phyloP scores from a whole-genome alignment of 768 basidiomycete species.

The Leccinum uliginosum region DNA sequence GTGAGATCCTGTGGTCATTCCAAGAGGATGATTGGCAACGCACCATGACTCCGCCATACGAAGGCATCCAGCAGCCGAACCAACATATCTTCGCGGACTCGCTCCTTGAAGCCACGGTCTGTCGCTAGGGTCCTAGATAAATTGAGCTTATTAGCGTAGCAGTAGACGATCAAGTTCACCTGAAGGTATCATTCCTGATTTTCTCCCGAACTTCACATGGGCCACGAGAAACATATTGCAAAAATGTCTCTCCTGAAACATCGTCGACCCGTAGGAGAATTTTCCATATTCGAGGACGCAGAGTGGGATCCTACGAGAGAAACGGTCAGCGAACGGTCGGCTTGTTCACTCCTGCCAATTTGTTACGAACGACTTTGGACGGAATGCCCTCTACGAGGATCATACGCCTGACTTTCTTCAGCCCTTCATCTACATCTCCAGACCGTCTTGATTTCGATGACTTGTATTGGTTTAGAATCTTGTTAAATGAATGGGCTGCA shows the following conservation, averaged over 20 bases:
- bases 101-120: slow-evolving; percentile 95
- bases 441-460: slow-evolving; percentile 60
- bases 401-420: slow-evolving; percentile 81
- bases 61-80: slow-evolving; percentile 96
- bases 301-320: slow-evolving; percentile 60
- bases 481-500: slow-evolving; percentile 74
- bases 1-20: not conserved
- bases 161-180: slow-evolving; percentile 41
- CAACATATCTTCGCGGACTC: slow-evolving; percentile 95
- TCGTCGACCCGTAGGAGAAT: slow-evolving; percentile 81
- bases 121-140: slow-evolving; percentile 75
- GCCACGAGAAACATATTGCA: slow-evolving; percentile 75
- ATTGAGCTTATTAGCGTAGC: not conserved
- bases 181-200: slow-evolving; percentile 95
- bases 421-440: slow-evolving; percentile 70
- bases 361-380: slow-evolving; percentile 57
- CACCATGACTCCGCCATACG: slow-evolving; percentile 92
- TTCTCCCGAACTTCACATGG: slow-evolving; percentile 88
- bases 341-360: not conserved
- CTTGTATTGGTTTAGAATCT: slow-evolving; percentile 71
- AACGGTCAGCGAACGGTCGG: slow-evolving; percentile 1
- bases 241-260: slow-evolving; percentile 68
- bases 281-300: slow-evolving; percentile 94
- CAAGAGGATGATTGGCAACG: slow-evolving; percentile 7
- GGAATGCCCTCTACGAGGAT: slow-evolving; percentile 92